Evolutionary conservation across 768 basidiomycete species (phyloP), one percentile per base, ranked within the genome.

Genomic region (Mycena chlorophos): DNA sequence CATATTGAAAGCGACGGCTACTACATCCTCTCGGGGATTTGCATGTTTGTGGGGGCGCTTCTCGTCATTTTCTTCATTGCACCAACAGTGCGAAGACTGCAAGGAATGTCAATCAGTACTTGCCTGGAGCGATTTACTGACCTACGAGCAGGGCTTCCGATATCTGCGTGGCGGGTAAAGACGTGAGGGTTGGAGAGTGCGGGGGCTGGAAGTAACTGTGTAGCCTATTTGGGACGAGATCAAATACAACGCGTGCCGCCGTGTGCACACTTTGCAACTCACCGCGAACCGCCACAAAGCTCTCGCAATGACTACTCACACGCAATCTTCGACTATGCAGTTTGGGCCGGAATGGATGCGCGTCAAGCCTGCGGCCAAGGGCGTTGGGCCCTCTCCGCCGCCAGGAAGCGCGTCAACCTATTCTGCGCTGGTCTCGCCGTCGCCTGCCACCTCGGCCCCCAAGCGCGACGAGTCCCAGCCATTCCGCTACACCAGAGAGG

Each of bases 271-370:
- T 34, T 17, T 34, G 8, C 8, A 12, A 42, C 40, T 14, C 6
- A 42, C 20, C 40, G 40, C 40, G 40, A 63, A 57, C 28, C 42
- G 45, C 50, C 45, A 28, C 56, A 69, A 66, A 68, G 8, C 40
- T 8, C 40, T 14, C 40, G 14, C 5, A n/a, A 81, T 82, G 80
- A 77, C 81, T 57, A 74, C 78, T 60, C 52, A 56, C 49, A 45
- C 55, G 42, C 57, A 58, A 43, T 51, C 49, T 25, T 56, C 59
- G 6, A 86, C 89, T 12, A 88, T 93, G 84, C 91, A 92, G 70
- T 93, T 93, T 78, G 91, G 89, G 66, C 91, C 91, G 45, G 91
- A 93, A 74, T 93, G 91, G 91, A 92, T 93, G 91, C 85, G 91
- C 65, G 81, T 85, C 62, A 91, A 91, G 75, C 83, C 81, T 8